A percentile compares a stretch with the other conserved stretches of the same genome.
phyloP scores from a whole-genome alignment of 148 eudicot genomes.

The Suaeda aralocaspica region DNA sequence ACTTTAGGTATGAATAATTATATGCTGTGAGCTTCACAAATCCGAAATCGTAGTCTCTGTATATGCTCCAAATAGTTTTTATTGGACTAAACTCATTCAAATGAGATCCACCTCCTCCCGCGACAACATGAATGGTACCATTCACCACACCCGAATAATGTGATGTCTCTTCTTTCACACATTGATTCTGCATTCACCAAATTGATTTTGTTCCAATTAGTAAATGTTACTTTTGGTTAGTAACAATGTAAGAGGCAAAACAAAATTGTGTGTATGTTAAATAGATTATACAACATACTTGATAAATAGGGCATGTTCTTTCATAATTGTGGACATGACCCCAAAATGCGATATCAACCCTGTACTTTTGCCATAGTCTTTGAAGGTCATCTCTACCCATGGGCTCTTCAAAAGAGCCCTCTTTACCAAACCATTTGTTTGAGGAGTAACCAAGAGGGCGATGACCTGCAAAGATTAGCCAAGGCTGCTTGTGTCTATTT shows the following conservation, averaged over 20 bases:
- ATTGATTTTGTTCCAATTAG: slow-evolving; percentile 23
- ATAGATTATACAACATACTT: too few relatives aligned
- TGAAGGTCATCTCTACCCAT: slow-evolving; percentile 84
- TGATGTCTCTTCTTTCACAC: slow-evolving; percentile 53
- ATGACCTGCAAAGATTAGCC: slow-evolving; percentile 78
- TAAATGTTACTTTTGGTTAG: too few relatives aligned
- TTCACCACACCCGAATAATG: slow-evolving; percentile 66
- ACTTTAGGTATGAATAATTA: slow-evolving; percentile 53
- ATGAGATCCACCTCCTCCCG: slow-evolving; percentile 72
- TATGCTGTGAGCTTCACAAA: slow-evolving; percentile 79
- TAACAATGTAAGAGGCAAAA: too few relatives aligned
- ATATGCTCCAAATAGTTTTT: slow-evolving; percentile 56
- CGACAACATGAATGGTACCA: slow-evolving; percentile 86
- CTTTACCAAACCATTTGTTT: slow-evolving; percentile 38
- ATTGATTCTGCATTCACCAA: slow-evolving; percentile 49
- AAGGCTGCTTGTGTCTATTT: slow-evolving; percentile 74
- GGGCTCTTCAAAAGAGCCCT: slow-evolving; percentile 67
- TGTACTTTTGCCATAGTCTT: slow-evolving; percentile 79
- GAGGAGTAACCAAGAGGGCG: slow-evolving; percentile 83
- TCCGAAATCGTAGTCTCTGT: slow-evolving; percentile 57
- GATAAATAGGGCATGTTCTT: slow-evolving; percentile 71
- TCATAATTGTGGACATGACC: slow-evolving; percentile 83
- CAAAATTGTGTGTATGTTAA: too few relatives aligned
- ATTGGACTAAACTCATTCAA: slow-evolving; percentile 44
- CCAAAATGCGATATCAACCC: slow-evolving; percentile 73